A percentile compares a stretch with the other conserved stretches of the same genome.
Conservation (phyloP, 2,329 filamentous ascomycete species). For the Ophiostoma sp. region DNA sequence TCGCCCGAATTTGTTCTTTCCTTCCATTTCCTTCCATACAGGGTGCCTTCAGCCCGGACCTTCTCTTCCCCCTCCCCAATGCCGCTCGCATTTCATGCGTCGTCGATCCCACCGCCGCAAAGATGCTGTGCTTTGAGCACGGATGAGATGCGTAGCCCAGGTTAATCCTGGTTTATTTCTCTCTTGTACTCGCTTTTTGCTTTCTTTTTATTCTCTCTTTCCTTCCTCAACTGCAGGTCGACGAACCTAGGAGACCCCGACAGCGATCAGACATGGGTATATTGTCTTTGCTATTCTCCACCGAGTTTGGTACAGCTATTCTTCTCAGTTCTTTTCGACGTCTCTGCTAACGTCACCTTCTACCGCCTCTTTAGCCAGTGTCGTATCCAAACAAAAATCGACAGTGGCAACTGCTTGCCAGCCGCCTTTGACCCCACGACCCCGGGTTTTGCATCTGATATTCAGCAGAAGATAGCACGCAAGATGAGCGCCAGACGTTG, state of each 20-base stretch:
- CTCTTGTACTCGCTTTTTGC: not conserved
- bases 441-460: constrained; percentile 10
- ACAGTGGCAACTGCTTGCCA: not conserved
- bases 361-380: constrained; percentile 7
- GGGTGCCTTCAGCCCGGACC: not conserved
- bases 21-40: not conserved
- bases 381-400: not conserved
- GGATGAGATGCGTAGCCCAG: not conserved
- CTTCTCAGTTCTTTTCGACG: not conserved
- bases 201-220: not conserved
- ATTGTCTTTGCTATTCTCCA: not conserved
- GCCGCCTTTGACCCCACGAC: not conserved
- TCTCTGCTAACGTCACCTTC: constrained; percentile 2
- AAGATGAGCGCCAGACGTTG: not conserved
- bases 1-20: not conserved
- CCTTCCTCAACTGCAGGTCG: not conserved
- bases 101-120: not conserved
- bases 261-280: constrained; percentile 8
- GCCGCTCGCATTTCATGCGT: constrained; percentile 7
- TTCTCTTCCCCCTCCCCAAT: not conserved
- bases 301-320: not conserved
- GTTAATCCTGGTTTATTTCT: not conserved
- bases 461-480: not conserved
- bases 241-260: not conserved
- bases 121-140: not conserved